Percentiles rank a stretch among this genome's conserved stretches.
These are phyloP conservation scores for Sugiyamaella japonica DNA, from an alignment of 1,139 yeast species.

Conservation along the genomic window DNA sequence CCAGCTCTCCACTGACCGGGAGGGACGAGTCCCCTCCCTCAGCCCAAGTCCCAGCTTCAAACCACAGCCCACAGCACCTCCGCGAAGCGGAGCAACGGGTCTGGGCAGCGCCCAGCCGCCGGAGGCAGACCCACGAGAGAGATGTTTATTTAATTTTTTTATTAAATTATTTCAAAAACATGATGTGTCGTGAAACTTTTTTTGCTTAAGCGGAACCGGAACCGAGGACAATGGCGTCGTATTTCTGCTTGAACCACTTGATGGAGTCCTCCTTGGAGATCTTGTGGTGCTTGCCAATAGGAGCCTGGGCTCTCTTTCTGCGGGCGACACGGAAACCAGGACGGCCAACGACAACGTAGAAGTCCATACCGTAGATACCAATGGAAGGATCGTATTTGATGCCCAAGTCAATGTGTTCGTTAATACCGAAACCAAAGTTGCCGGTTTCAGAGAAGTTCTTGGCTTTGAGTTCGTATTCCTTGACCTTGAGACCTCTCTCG, in stretches of 20 bases:
- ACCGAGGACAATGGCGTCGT: conserved; percentile 88
- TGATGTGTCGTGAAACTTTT: conserved; percentile 12
- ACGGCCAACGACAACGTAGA: conserved; percentile 99
- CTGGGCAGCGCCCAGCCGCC: background rate
- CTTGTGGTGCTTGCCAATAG: conserved; percentile 90
- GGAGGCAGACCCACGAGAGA: background rate
- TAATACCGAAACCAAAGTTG: conserved; percentile 99
- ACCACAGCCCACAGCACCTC: no score
- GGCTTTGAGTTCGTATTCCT: conserved; percentile 95
- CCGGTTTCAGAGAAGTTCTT: conserved; percentile 98
- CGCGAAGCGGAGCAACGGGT: background rate
- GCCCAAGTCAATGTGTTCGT: conserved; percentile 99
- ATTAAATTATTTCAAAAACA: conserved; percentile 15
- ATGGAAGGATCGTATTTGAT: conserved; percentile 99
- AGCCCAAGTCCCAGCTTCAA: no score
- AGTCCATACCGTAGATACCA: conserved; percentile 99
- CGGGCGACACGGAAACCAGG: conserved; percentile 99
- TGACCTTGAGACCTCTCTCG: conserved; percentile 99
- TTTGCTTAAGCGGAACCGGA: conserved; percentile 5
- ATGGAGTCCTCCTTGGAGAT: conserved; percentile 93
- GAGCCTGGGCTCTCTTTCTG: conserved; percentile 95
- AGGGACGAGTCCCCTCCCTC: no score
- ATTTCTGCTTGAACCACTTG: conserved; percentile 99
- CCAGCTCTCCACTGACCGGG: background rate
- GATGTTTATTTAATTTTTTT: conserved; percentile 4